phyloP scores from a whole-genome alignment of 192 early-diverging fungal genomes.

The Dissophora ornata region DNA sequence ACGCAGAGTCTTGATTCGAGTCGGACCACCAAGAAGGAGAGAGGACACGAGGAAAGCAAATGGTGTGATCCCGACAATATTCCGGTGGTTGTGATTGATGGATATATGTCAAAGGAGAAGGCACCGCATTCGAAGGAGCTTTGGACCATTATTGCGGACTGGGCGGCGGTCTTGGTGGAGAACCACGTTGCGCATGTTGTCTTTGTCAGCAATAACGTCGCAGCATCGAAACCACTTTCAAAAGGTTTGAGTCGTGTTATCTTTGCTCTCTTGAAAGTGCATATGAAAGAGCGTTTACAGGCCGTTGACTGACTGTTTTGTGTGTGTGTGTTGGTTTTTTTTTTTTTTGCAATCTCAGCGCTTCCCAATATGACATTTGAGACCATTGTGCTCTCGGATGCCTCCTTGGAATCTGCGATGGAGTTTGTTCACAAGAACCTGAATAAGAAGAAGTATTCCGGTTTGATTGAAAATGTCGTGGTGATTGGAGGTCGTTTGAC shows the following conservation, averaged over 20 bases:
- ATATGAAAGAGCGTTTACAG: no score
- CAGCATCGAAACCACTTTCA: conserved; percentile 72
- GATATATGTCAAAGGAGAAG: conserved; percentile 81
- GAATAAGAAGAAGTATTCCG: conserved; percentile 46
- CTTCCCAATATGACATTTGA: conserved; percentile 79
- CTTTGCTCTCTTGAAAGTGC: neutral
- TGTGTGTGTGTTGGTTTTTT: no score
- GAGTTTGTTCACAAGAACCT: conserved; percentile 67
- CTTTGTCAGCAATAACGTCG: conserved; percentile 82
- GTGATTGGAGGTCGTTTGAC: conserved; percentile 90
- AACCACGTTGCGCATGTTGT: conserved; percentile 91
- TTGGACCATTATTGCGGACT: conserved; percentile 83
- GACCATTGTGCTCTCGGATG: conserved; percentile 75
- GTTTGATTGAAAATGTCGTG: conserved; percentile 63
- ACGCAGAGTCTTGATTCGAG: no score
- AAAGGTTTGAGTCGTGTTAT: conserved; percentile 69
- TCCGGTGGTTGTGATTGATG: conserved; percentile 92
- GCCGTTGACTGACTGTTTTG: no score
- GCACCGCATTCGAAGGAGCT: conserved; percentile 65
- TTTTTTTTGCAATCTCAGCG: conserved; percentile 43
- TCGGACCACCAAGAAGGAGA: conserved; percentile 24
- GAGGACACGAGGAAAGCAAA: conserved; percentile 31
- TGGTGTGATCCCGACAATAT: conserved; percentile 64
- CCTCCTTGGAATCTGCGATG: conserved; percentile 69
- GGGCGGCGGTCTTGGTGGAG: conserved; percentile 85